phyloP scores from a whole-genome alignment of 176 grass and related monocot species.

The Triticum turgidum region DNA sequence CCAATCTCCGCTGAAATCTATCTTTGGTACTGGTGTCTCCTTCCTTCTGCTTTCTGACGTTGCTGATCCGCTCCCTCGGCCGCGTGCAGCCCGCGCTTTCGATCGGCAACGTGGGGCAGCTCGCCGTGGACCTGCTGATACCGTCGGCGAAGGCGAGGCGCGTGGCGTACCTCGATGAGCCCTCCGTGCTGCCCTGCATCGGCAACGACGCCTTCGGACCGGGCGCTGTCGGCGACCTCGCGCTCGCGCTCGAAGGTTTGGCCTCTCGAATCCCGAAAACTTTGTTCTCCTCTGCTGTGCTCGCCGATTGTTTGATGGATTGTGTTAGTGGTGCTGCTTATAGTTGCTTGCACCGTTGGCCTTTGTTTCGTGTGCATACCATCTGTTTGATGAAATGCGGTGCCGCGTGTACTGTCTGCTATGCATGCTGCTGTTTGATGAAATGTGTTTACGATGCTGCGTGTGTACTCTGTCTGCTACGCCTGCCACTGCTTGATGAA shows the following conservation, averaged over 20 bases:
- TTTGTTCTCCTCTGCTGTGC: neutral
- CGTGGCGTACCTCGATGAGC: conserved; percentile 78
- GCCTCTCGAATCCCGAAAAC: neutral
- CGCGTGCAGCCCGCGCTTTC: conserved; percentile 77
- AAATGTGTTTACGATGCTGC: neutral
- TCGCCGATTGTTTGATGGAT: conserved; percentile 1
- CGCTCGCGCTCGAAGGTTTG: conserved; percentile 74
- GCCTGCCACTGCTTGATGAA: neutral
- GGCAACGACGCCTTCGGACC: conserved; percentile 91
- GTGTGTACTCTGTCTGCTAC: neutral
- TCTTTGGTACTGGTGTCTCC: neutral
- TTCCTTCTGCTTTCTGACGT: neutral
- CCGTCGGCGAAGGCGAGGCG: conserved; percentile 56
- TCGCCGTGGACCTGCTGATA: conserved; percentile 78
- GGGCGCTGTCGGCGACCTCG: conserved; percentile 61
- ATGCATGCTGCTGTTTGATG: conserved; percentile 31
- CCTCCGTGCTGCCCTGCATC: conserved; percentile 77
- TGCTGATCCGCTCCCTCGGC: neutral
- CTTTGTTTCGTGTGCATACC: neutral
- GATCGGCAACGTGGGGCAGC: conserved; percentile 97
- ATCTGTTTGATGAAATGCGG: conserved; percentile 47
- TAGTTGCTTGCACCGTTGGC: neutral
- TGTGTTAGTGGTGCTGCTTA: neutral
- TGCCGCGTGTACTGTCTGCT: neutral
- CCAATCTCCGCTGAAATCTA: neutral